A percentile compares a stretch with the other conserved stretches of the same genome.
Conservation (phyloP, 169 alveolate genomes). For the Eimeria tenella region DNA sequence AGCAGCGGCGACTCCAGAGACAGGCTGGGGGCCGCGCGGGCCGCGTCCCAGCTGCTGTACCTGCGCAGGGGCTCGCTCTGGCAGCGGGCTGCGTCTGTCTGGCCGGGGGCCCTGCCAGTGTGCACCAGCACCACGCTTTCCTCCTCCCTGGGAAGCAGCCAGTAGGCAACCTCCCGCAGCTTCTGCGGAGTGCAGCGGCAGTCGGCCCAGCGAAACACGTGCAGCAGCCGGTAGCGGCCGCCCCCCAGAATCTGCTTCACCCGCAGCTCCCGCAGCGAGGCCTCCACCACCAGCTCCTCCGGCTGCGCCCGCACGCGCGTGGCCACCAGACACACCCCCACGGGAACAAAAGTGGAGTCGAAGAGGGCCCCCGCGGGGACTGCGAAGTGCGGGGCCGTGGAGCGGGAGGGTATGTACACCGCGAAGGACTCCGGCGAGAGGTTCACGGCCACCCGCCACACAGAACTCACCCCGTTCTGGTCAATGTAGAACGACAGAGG, state of each 20-base stretch:
- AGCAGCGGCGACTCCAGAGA: not conserved
- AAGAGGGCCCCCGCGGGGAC: not conserved
- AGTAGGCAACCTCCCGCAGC: not conserved
- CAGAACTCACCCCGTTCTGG: not conserved
- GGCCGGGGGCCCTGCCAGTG: not conserved
- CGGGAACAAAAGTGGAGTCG: not conserved
- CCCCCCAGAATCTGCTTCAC: not conserved
- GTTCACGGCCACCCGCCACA: not conserved
- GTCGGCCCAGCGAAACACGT: not conserved
- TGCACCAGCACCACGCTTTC: not conserved
- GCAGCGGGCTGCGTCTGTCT: constrained; percentile 7
- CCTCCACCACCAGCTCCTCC: not conserved
- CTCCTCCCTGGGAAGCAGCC: not conserved
- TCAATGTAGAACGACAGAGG: not conserved
- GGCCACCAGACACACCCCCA: not conserved
- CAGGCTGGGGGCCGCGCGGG: not conserved
- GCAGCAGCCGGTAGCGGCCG: not conserved
- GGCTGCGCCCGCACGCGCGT: not conserved
- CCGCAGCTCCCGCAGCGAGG: constrained; percentile 4
- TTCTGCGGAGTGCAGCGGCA: constrained; percentile 21
- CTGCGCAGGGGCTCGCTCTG: not conserved
- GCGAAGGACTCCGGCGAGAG: not conserved
- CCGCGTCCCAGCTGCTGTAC: not conserved
- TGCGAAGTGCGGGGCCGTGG: not conserved
- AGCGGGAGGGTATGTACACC: not conserved